A percentile compares a stretch with the other conserved stretches of the same genome.
phyloP scores from a whole-genome alignment of 768 basidiomycete species.

The Multifurca ochricompacta region DNA sequence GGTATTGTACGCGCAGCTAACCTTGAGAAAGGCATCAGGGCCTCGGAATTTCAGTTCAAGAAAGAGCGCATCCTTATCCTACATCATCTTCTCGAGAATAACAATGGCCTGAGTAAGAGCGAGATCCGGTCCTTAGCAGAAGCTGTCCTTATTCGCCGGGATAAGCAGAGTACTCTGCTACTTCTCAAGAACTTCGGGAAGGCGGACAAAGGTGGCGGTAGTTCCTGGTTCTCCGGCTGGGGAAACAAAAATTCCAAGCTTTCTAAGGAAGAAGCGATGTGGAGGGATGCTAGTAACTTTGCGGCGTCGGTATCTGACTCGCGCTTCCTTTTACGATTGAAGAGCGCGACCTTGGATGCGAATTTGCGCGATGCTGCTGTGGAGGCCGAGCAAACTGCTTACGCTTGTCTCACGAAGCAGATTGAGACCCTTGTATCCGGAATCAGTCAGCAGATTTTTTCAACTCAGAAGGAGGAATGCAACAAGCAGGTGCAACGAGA shows the following conservation, averaged over 20 bases:
- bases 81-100: not conserved
- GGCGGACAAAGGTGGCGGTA: not conserved
- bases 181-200: not conserved
- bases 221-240: not conserved
- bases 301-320: slow-evolving; percentile 1
- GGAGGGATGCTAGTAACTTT: not conserved
- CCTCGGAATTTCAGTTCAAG: not conserved
- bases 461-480: slow-evolving; percentile 11
- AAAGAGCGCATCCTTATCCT: slow-evolving; percentile 4
- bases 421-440: slow-evolving; percentile 2
- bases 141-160: not conserved
- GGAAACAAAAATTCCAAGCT: not conserved
- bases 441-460: not conserved
- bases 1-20: not conserved
- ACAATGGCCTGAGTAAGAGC: not conserved
- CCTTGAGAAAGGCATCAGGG: not conserved
- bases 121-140: not conserved
- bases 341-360: not conserved
- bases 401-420: not conserved
- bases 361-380: not conserved
- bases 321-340: slow-evolving; percentile 5
- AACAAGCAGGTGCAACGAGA: slow-evolving; percentile 3
- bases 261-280: not conserved
- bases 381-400: not conserved
- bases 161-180: not conserved